Base-by-base conservation (phyloP, 1,284 basidiomycete genomes). In the Vanrija humicola region DNA sequence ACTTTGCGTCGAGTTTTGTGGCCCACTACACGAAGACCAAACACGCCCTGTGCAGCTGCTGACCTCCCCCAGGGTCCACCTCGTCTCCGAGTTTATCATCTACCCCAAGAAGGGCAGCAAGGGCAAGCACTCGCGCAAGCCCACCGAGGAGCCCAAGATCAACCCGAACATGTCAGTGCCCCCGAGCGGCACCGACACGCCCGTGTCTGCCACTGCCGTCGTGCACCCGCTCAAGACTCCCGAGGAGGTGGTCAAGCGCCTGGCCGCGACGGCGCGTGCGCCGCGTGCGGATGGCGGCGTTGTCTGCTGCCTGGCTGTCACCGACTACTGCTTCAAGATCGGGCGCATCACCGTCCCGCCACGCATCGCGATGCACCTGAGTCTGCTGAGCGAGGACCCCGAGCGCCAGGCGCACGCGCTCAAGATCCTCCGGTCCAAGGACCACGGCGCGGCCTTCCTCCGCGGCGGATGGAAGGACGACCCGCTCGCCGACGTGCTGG, bases 331-430 rank as follows among this genome's bases (percentile, higher is more conserved):
- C 67, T 89, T 85, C 82, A 90, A 90, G 74, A 73, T 82, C 43
- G 86, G 84, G 0, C 80, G 88, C 1, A 83, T 89, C 58, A 90
- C 87, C 12, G 80, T 90, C 50, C 89, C 89, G 4, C 89, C 89
- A 10, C 61, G 70, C 38, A 62, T 73, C 50, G 70, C 60, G 16
- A 48, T 71, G 28, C 66, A 64, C 64, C 38, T 64, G 28, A 40
- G 61, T 29, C 57, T 67, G 38, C 57, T 62, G 28, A 65, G 62
- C 3, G 54, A 61, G 10, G 55, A 56, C 43, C 46, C 58, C 29
- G 52, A 53, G 26, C 51, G 56, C 44, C 62, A 62, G n/a, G 61
- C 55, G 10, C 56, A 55, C 26, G 69, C 67, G 1, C 44, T 48
- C n/a, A 45, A 54, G 4, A 55, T 77, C 47, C 52, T 69, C 28